These are phyloP conservation scores for Lactarius sp. DNA, from an alignment of 768 basidiomycete genomes.

Conservation along the genomic window DNA sequence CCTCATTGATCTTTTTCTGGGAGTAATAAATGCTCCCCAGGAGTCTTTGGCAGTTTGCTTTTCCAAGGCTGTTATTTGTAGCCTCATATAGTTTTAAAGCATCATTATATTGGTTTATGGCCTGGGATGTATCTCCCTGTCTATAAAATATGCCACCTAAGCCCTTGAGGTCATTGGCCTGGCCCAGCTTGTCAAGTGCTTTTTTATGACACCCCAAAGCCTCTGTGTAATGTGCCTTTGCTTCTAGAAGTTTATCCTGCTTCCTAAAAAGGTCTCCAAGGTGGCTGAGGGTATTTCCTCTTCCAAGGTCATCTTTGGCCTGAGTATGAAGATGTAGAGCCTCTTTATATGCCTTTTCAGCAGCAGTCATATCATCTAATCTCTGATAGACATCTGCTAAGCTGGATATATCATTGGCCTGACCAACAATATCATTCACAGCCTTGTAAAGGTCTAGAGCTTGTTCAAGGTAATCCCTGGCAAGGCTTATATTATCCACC, in stretches of 20 bases:
- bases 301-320: constrained; percentile 20
- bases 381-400: constrained; percentile 18
- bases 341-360: constrained; percentile 9
- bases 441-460: constrained; percentile 2
- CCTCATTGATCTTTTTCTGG: not conserved
- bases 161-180: constrained; percentile 24
- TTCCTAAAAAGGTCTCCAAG: constrained; percentile 20
- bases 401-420: constrained; percentile 15
- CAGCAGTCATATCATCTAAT: not conserved
- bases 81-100: constrained; percentile 1
- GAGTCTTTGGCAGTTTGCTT: constrained; percentile 17
- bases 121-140: not conserved
- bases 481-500: constrained; percentile 6
- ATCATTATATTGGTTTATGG: constrained; percentile 4
- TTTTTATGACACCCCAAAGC: constrained; percentile 13
- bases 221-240: constrained; percentile 1
- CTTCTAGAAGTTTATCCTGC: constrained; percentile 13
- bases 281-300: constrained; percentile 13
- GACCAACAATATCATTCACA: constrained; percentile 19
- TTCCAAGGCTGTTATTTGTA: constrained; percentile 10
- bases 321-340: constrained; percentile 8
- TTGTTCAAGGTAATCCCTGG: constrained; percentile 10
- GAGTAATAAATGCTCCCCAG: constrained; percentile 8
- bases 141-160: constrained; percentile 14
- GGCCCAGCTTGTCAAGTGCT: constrained; percentile 16